Base-by-base conservation (phyloP, 2,329 filamentous ascomycete genomes). In the Xylaria polymorpha region DNA sequence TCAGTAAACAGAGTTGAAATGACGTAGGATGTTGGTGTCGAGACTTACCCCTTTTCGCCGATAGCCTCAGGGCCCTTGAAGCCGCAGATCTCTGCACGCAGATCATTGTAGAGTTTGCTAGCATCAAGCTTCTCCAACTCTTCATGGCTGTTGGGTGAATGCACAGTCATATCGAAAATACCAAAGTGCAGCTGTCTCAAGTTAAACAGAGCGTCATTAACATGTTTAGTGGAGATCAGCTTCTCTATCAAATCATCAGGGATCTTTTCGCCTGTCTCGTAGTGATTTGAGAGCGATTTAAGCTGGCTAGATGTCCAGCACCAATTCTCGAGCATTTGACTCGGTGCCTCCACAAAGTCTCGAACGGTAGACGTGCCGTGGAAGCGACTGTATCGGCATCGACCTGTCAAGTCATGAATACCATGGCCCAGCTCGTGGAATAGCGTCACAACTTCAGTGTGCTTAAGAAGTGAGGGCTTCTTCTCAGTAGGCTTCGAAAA, bases 131-230 rank as follows among this genome's bases (percentile, higher is more conserved):
- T 81, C 82, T 93, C 85, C 18, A 91, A 82, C n/a, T 89, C 91
- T 12, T 87, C 88, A 72, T 93, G 91, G n/a, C 85, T 87, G 72
- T 85, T 83, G 8, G 91, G 90, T 35, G 89, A 88, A 80, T 96
- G 93, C 2, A 95, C 86, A 0, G 89, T 88, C 92, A 96, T 95
- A 79, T 96, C 92, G 74, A 93, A 95, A 69, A 93, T 91, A 46
- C 92, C 93, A 76, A 94, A 94, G 79, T 94, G 89, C 50, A 96
- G 83, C 80, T 95, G 93, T 48, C 91, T 86, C 35, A 95, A 85
- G 77, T 94, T 94, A 81, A 92, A 92, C 5, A 94, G 86, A 0
- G 92, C 92, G 69, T 90, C 92, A 78, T 95, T 95, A 77, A 95
- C 90, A 75, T 94, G 91, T 81, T 94, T 93, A 15, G 92, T 94